Percentiles rank a stretch among this genome's conserved stretches.
Evolutionary conservation across 192 early-diverging fungal species (phyloP).

Genomic region (Gamsiella multidivaricata): DNA sequence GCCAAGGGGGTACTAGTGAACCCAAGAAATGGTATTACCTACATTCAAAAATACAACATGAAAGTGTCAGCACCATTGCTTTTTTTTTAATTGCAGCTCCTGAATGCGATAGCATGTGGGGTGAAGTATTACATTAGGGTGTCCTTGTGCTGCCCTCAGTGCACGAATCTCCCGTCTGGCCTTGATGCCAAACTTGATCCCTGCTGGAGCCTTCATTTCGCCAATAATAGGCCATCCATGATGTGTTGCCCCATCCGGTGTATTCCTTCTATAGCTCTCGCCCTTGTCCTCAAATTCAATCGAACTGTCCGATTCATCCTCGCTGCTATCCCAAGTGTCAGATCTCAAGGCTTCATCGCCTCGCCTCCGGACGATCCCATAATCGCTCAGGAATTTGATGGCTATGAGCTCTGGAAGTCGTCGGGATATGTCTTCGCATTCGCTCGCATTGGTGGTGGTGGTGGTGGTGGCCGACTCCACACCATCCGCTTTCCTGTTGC

Average conservation of each 20-base stretch:
- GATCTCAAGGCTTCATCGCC: neutral
- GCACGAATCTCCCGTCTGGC: conserved; percentile 40
- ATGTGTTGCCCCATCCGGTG: too few relatives aligned
- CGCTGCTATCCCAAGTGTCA: conserved; percentile 12
- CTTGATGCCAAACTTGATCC: conserved; percentile 35
- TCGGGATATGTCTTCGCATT: neutral
- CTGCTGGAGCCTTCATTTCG: neutral
- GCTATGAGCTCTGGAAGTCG: conserved; percentile 16
- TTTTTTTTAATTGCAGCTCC: too few relatives aligned
- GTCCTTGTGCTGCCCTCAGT: conserved; percentile 38
- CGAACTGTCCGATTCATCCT: conserved; percentile 15
- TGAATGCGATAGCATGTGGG: neutral
- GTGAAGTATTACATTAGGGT: conserved; percentile 27
- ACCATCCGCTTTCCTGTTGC: neutral
- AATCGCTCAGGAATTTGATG: conserved; percentile 45
- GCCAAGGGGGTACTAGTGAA: conserved; percentile 13
- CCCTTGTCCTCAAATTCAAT: neutral
- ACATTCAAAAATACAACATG: neutral
- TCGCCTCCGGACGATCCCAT: neutral
- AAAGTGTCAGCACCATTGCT: too few relatives aligned
- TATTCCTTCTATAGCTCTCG: neutral
- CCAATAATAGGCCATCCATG: conserved; percentile 12
- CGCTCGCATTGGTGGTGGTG: neutral
- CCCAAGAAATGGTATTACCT: conserved; percentile 42
- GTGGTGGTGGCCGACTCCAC: neutral